These are phyloP conservation scores for Tulasnella calospora DNA, from an alignment of 768 basidiomycete genomes.

Conservation along the genomic window DNA sequence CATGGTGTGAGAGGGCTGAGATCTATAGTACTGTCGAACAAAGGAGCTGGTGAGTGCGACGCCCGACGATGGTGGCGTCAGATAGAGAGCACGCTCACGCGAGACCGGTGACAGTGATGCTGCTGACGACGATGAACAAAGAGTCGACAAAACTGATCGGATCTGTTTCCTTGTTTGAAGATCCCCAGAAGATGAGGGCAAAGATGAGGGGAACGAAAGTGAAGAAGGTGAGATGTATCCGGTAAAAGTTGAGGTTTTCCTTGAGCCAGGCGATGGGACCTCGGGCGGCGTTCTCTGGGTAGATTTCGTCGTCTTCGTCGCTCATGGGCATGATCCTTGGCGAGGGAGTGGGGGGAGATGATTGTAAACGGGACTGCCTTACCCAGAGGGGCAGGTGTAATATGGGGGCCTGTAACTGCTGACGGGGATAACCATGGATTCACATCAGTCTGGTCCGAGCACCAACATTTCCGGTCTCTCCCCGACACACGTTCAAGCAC, in stretches of 20 bases:
- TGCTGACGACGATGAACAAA: slow-evolving; percentile 70
- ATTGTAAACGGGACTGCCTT: slow-evolving; percentile 10
- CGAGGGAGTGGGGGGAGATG: background rate
- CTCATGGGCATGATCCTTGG: background rate
- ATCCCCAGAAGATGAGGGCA: slow-evolving; percentile 70
- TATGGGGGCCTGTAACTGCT: background rate
- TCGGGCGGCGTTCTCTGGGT: background rate
- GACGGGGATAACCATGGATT: background rate
- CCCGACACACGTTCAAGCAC: slow-evolving; percentile 4
- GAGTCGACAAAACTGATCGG: slow-evolving; percentile 68
- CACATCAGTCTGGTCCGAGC: background rate
- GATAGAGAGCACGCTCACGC: slow-evolving; percentile 17
- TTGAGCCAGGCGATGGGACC: slow-evolving; percentile 7
- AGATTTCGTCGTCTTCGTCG: background rate
- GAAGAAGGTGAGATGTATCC: slow-evolving; percentile 46
- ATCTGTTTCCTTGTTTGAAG: background rate
- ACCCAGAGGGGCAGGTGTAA: slow-evolving; percentile 12
- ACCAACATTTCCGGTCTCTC: background rate
- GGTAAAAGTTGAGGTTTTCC: slow-evolving; percentile 47
- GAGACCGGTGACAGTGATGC: slow-evolving; percentile 61
- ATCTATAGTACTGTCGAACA: slow-evolving; percentile 28
- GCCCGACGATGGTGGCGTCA: background rate
- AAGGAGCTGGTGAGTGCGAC: background rate
- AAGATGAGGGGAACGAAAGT: slow-evolving; percentile 73
- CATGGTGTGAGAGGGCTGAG: slow-evolving; percentile 33